phyloP scores from a whole-genome alignment of 129 eudicot species.

The Flaveria trinervia region DNA sequence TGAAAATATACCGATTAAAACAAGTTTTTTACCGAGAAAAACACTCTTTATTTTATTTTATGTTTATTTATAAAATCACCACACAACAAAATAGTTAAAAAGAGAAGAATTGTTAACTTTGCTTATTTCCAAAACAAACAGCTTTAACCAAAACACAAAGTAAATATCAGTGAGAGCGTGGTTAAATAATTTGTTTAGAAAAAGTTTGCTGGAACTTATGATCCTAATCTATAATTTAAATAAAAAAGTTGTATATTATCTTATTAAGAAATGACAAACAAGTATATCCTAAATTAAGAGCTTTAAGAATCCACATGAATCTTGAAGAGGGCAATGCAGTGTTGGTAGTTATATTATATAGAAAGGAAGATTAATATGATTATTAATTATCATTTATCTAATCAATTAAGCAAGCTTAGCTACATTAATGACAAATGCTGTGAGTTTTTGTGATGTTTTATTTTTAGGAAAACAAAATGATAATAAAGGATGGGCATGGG shows the following conservation, averaged over 20 bases:
- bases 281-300: background rate
- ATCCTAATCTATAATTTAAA: background rate
- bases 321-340: constrained; percentile 25
- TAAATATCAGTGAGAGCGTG: background rate
- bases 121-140: background rate
- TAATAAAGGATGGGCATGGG: background rate
- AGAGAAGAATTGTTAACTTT: too few species aligned
- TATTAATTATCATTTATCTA: too few species aligned
- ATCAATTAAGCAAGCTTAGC: too few species aligned
- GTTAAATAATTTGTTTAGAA: background rate
- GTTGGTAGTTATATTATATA: too few species aligned
- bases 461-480: background rate
- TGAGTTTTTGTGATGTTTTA: background rate
- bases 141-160: background rate
- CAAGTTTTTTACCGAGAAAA: too few species aligned
- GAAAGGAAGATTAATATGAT: too few species aligned
- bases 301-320: too few species aligned
- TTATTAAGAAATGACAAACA: background rate
- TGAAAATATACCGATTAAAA: too few species aligned
- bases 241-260: background rate
- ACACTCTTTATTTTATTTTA: too few species aligned
- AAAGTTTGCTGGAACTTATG: background rate
- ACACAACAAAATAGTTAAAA: too few species aligned
- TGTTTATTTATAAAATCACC: too few species aligned
- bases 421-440: too few species aligned